phyloP scores from a whole-genome alignment of 1,284 basidiomycete species.

The Cutaneotrichosporon dermatis region DNA sequence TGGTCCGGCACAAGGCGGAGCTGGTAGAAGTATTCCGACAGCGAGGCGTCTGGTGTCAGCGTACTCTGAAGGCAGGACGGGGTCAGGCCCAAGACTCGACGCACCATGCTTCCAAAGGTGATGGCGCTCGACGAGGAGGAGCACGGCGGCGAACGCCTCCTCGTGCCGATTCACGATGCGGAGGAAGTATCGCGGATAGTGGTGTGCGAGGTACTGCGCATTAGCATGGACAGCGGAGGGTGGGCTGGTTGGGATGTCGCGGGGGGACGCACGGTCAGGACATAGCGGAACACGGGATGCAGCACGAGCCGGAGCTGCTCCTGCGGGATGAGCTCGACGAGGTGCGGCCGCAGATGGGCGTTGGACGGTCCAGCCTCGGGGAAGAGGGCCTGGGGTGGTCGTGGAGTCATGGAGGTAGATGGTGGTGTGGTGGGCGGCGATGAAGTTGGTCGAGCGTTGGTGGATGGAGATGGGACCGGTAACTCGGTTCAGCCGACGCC shows the following conservation, averaged over 20 bases:
- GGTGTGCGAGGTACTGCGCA: conserved; percentile 83
- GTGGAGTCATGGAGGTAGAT: background rate
- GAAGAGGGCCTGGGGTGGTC: conserved; percentile 8
- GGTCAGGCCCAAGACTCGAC: too few species aligned
- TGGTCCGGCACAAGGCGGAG: conserved; percentile 27
- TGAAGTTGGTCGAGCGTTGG: background rate
- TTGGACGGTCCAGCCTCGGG: conserved; percentile 16
- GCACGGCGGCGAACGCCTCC: conserved; percentile 84
- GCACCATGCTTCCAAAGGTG: conserved; percentile 78
- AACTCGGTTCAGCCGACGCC: background rate
- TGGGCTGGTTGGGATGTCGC: too few species aligned
- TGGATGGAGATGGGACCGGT: background rate
- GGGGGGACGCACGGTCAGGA: conserved; percentile 65
- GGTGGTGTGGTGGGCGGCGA: background rate
- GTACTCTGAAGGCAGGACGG: too few species aligned
- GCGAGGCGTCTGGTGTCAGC: conserved; percentile 41
- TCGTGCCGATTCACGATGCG: conserved; percentile 91
- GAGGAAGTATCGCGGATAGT: conserved; percentile 87
- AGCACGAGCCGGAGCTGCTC: conserved; percentile 89
- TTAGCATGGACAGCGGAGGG: background rate
- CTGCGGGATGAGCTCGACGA: conserved; percentile 94
- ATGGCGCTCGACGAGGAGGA: conserved; percentile 84
- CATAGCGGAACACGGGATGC: conserved; percentile 92
- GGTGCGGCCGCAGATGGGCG: conserved; percentile 60
- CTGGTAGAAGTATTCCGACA: conserved; percentile 47